A percentile compares a stretch with the other conserved stretches of the same genome.
Evolutionary conservation across 129 eudicot species (phyloP).

Genomic region (Helianthus tuberosus): DNA sequence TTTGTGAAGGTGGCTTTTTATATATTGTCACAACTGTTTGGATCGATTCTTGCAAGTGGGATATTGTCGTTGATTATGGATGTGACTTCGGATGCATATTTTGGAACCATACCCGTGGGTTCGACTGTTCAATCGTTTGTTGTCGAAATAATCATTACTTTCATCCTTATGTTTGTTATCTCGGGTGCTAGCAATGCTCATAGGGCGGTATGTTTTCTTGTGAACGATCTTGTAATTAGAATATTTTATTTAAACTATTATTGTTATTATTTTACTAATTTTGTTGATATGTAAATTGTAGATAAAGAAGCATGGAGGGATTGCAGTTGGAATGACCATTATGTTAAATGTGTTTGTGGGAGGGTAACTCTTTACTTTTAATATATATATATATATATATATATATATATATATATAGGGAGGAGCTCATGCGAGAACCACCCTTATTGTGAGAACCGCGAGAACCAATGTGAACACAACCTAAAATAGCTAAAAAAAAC

Average conservation of each 20-base stretch:
- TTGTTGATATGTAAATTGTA: conserved; percentile 26
- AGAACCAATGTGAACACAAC: no score
- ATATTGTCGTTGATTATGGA: conserved; percentile 48
- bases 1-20: conserved; percentile 49
- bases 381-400: not conserved
- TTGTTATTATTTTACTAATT: not conserved
- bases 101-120: conserved; percentile 68
- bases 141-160: conserved; percentile 67
- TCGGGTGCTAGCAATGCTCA: conserved; percentile 67
- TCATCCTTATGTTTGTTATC: conserved; percentile 77
- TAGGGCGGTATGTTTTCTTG: conserved; percentile 57
- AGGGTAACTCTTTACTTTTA: conserved; percentile 44
- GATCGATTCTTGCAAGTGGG: no score
- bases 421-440: no score
- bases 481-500: no score
- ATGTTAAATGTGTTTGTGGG: conserved; percentile 76
- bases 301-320: conserved; percentile 66
- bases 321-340: conserved; percentile 84
- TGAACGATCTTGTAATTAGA: not conserved
- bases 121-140: conserved; percentile 58
- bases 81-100: conserved; percentile 48
- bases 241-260: not conserved
- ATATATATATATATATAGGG: no score
- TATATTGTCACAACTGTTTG: conserved; percentile 52
- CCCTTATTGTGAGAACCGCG: no score